Percentiles rank a stretch among this genome's conserved stretches.
Evolutionary conservation across 371 early-diverging fungal genomes (phyloP).

Genomic region (Parasitella parasitica): DNA sequence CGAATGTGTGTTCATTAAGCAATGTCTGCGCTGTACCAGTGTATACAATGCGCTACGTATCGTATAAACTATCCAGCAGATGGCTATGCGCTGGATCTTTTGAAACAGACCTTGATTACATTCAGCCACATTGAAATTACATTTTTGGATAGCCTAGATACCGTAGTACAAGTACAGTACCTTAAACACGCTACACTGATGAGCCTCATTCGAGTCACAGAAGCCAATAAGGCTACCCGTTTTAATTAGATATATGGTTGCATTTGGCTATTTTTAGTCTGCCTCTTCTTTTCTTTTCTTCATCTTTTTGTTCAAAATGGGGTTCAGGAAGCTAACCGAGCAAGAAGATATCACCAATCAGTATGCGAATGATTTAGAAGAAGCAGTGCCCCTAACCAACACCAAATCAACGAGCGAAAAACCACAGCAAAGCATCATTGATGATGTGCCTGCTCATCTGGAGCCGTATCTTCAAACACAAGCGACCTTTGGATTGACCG

Average conservation of each 20-base stretch:
- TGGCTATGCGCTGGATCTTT: too few species aligned
- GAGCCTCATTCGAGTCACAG: conserved; percentile 14
- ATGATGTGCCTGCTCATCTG: conserved; percentile 68
- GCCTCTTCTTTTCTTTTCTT: neutral
- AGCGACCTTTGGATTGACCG: conserved; percentile 60
- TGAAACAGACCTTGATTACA: too few species aligned
- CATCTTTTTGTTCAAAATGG: conserved; percentile 1
- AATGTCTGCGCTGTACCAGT: too few species aligned
- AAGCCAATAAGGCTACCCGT: conserved; percentile 2
- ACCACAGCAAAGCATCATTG: conserved; percentile 19
- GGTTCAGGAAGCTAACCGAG: conserved; percentile 17
- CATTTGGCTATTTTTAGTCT: neutral
- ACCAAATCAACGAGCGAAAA: conserved; percentile 3
- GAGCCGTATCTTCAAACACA: conserved; percentile 71
- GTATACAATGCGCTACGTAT: too few species aligned
- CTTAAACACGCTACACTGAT: neutral
- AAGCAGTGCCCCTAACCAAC: conserved; percentile 25
- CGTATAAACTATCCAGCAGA: too few species aligned
- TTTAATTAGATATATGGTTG: conserved; percentile 4
- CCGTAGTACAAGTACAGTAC: too few species aligned
- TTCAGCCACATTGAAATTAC: too few species aligned
- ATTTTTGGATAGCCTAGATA: too few species aligned
- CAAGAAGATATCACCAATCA: conserved; percentile 18
- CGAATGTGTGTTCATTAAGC: too few species aligned
- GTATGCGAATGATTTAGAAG: conserved; percentile 15